Evolutionary conservation across 1,284 basidiomycete species (phyloP).

Genomic region (Quambalaria eucalypti): DNA sequence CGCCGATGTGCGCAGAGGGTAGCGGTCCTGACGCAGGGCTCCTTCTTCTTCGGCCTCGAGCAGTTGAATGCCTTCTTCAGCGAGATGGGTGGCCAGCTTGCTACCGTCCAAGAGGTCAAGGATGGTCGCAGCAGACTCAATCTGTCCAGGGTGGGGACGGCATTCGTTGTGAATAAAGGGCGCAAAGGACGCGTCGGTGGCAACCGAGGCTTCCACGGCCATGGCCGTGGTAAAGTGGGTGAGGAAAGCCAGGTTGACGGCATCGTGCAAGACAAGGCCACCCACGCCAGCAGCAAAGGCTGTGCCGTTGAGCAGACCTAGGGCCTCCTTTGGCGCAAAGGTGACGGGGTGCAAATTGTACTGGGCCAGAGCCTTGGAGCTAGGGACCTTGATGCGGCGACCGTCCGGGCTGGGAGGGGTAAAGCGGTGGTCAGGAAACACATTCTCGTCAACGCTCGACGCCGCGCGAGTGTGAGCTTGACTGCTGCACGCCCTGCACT

Average conservation of each 20-base stretch:
- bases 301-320: conserved; percentile 59
- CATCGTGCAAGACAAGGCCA: conserved; percentile 57
- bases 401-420: conserved; percentile 62
- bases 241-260: conserved; percentile 62
- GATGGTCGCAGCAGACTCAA: conserved; percentile 42
- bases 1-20: conserved; percentile 53
- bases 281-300: conserved; percentile 60
- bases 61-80: conserved; percentile 55
- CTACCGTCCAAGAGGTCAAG: conserved; percentile 57
- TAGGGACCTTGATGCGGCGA: conserved; percentile 53
- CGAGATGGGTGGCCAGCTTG: conserved; percentile 57
- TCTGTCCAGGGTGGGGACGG: conserved; percentile 74
- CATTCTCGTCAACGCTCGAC: conserved; percentile 1
- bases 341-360: conserved; percentile 61
- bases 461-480: conserved; percentile 1
- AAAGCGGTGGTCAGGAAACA: background rate
- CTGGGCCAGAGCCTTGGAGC: conserved; percentile 58
- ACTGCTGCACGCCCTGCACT: too few species aligned
- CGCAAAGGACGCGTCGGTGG: conserved; percentile 14
- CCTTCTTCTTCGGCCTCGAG: conserved; percentile 63
- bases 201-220: conserved; percentile 59
- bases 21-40: conserved; percentile 64
- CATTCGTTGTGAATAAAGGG: conserved; percentile 65
- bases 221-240: conserved; percentile 70
- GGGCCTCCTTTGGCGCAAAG: conserved; percentile 67